Base-by-base conservation (phyloP, 345 rosid genomes). In the Mallotus nudiflorus region DNA sequence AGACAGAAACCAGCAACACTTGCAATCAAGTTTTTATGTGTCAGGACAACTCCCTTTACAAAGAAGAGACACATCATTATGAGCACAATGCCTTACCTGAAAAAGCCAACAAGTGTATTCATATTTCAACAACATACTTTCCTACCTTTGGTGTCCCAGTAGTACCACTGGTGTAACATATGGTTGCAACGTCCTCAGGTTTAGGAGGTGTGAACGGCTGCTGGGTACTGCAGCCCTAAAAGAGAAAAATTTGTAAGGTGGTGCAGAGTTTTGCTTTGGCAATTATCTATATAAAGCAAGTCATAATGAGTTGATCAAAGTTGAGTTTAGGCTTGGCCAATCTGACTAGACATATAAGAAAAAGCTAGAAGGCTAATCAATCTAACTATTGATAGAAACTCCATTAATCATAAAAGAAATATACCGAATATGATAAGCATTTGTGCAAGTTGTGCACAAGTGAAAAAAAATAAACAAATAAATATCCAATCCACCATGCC, bases 191-290 rank as follows among this genome's bases (percentile, higher is more conserved):
- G 40, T 77, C 81, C 65, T 72, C 73, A 54, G 77, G 60, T 63
- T 77, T 72, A 48, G 81, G 81, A 20, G 73, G 69, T 7, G 10
- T 35, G 53, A 77, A 77, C 33, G 77, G 70, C 35, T 67, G 81
- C 29, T 51, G 60, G 62, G 37, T 72, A 48, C 73, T 72, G 66
- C 67, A 9, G 50, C 77, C 98, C 96, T 83, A 85, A 33, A 65
- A 65, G 22, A 65, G 48, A 73, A 35, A 18, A 49, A 24, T 55
- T 64, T 55, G 37, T n/a, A 50, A 76, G 56, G 49, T 57, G 44
- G 44, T 28, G 33, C 52, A 51, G 45, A 69, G 44, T 73, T 65
- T 76, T 62, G 67, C 52, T 69, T 65, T 46, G 22, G 14, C 56
- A 13, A 45, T 51, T n/a, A 51, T 37, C 11, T 24, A 67, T 58